Evolutionary conservation across 108 stramenopile species (phyloP).

Genomic region (Nitzschia sp.): DNA sequence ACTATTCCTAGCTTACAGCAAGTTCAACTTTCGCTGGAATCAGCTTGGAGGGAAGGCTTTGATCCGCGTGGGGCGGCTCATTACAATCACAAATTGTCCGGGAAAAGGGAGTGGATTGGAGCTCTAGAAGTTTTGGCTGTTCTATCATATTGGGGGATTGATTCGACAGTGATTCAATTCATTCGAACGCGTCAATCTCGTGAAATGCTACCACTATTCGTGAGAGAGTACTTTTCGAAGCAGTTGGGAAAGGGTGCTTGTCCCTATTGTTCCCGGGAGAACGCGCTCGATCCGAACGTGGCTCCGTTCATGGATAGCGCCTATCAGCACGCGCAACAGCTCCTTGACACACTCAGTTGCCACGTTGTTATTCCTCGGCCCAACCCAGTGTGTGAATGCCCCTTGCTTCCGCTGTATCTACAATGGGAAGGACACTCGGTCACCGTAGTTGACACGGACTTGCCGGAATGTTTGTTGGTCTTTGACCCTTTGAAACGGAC

Average conservation of each 20-base stretch:
- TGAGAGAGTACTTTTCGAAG: constrained; percentile 61
- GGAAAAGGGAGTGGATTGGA: constrained; percentile 52
- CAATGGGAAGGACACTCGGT: constrained; percentile 92
- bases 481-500: constrained; percentile 56
- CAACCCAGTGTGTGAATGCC: background rate
- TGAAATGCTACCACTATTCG: constrained; percentile 46
- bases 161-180: constrained; percentile 80
- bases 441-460: constrained; percentile 66
- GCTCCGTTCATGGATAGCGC: background rate
- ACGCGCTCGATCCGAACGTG: no score
- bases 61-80: constrained; percentile 70
- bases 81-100: constrained; percentile 49
- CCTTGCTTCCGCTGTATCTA: constrained; percentile 63
- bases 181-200: constrained; percentile 56
- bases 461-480: constrained; percentile 44
- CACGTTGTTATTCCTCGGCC: background rate
- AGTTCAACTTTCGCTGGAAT: constrained; percentile 61
- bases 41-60: constrained; percentile 67
- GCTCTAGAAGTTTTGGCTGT: constrained; percentile 76
- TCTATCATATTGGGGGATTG: constrained; percentile 59
- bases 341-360: background rate
- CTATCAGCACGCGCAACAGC: background rate
- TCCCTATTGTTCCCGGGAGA: constrained; percentile 9
- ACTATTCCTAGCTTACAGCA: constrained; percentile 56
- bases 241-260: background rate